Conservation (phyloP, 78 protist genomes). For the Cavenderia fasciculata region DNA sequence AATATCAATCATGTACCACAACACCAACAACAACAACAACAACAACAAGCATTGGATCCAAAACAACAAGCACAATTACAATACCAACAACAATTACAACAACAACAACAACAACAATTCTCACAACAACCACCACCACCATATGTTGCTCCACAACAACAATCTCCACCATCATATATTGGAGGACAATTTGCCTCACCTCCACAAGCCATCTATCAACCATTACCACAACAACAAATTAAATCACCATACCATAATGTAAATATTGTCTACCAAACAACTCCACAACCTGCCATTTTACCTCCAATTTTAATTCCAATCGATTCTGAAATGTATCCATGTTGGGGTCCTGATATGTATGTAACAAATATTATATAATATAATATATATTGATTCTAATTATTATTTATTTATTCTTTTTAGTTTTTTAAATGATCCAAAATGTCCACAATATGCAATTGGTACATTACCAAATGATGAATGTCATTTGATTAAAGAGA, state of each 20-base stretch:
- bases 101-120: neutral
- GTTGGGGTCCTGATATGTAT: slow-evolving; percentile 22
- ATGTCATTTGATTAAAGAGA: neutral
- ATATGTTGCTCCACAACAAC: neutral
- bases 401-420: neutral
- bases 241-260: slow-evolving; percentile 41
- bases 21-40: neutral
- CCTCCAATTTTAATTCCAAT: neutral
- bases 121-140: neutral
- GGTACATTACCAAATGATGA: slow-evolving; percentile 16
- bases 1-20: too few relatives aligned
- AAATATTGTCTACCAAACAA: slow-evolving; percentile 29
- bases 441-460: slow-evolving; percentile 10
- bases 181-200: neutral
- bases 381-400: neutral
- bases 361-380: neutral
- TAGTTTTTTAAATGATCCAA: slow-evolving; percentile 13
- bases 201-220: neutral
- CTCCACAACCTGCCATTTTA: neutral
- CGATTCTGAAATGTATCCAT: slow-evolving; percentile 34
- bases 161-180: neutral
- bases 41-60: neutral
- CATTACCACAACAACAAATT: neutral
- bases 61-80: neutral
- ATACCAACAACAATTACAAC: neutral